Conservation (phyloP, 2,329 filamentous ascomycete species). For the Chrysoporthe puriensis region DNA sequence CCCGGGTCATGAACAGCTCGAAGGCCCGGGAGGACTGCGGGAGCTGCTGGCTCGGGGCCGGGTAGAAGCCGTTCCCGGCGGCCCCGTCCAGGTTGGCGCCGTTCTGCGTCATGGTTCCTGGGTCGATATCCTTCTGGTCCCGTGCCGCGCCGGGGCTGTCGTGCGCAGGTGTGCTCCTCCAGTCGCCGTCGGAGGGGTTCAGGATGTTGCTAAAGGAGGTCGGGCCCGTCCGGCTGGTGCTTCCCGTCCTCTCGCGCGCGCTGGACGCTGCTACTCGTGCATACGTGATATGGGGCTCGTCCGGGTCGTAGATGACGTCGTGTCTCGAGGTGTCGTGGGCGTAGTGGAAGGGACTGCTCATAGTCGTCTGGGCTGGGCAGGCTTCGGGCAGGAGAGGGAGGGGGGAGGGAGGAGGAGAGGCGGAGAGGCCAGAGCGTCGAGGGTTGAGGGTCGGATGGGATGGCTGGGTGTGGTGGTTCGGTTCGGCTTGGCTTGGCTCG, state of each 20-base stretch:
- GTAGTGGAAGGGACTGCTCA: slow-evolving; percentile 27
- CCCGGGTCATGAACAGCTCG: slow-evolving; percentile 48
- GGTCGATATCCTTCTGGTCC: neutral
- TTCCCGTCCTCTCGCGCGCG: slow-evolving; percentile 42
- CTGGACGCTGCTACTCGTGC: slow-evolving; percentile 44
- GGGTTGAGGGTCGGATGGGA: neutral
- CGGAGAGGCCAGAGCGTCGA: neutral
- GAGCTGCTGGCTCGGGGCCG: slow-evolving; percentile 39
- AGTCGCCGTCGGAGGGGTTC: slow-evolving; percentile 49
- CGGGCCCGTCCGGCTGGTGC: slow-evolving; percentile 34
- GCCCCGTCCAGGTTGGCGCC: slow-evolving; percentile 34
- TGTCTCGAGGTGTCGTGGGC: slow-evolving; percentile 15
- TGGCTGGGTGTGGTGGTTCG: slow-evolving; percentile 7
- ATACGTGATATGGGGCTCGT: slow-evolving; percentile 45
- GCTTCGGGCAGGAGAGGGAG: neutral
- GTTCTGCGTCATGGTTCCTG: slow-evolving; percentile 34
- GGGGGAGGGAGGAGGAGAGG: neutral
- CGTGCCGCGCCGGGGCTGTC: neutral
- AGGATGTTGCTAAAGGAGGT: slow-evolving; percentile 58
- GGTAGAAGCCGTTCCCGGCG: slow-evolving; percentile 31
- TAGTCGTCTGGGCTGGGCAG: slow-evolving; percentile 8
- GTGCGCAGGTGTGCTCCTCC: slow-evolving; percentile 1
- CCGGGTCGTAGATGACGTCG: slow-evolving; percentile 17
- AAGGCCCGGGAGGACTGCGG: slow-evolving; percentile 58
- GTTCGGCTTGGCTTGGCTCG: neutral